Evolutionary conservation across 768 basidiomycete genomes (phyloP).

Genomic region (Trametes villosa): DNA sequence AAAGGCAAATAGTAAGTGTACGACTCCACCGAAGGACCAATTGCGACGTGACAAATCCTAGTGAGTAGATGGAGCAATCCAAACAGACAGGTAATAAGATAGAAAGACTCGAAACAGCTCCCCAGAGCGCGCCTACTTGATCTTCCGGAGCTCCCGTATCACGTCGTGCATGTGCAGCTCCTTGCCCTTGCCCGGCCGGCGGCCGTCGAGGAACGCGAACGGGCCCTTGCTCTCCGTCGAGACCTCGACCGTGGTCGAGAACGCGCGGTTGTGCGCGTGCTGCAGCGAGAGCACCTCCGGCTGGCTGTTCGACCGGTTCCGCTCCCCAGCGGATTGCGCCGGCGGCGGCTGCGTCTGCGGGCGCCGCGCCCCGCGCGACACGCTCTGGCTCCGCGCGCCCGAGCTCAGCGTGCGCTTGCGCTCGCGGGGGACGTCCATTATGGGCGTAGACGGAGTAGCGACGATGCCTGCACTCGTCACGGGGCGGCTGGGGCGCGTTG

Average conservation of each 20-base stretch:
- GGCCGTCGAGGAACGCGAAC: conserved; percentile 44
- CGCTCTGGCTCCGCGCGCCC: conserved; percentile 1
- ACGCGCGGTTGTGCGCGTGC: conserved; percentile 9
- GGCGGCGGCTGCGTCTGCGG: conserved; percentile 11
- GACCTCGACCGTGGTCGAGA: conserved; percentile 27
- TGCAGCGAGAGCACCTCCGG: conserved; percentile 4
- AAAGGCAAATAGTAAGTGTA: too few species aligned
- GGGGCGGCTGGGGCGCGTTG: conserved; percentile 4
- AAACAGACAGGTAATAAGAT: conserved; percentile 9
- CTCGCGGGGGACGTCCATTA: neutral
- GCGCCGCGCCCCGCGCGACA: conserved; percentile 1
- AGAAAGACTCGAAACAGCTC: neutral
- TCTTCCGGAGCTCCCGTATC: conserved; percentile 47
- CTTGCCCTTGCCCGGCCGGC: conserved; percentile 32
- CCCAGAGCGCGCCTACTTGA: conserved; percentile 32
- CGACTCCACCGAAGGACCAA: too few species aligned
- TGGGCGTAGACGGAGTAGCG: neutral
- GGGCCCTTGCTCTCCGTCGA: conserved; percentile 17
- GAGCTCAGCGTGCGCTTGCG: conserved; percentile 15
- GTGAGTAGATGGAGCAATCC: too few species aligned
- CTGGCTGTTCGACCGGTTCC: conserved; percentile 17
- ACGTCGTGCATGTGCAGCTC: conserved; percentile 47
- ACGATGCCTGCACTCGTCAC: conserved; percentile 6
- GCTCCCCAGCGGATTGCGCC: neutral
- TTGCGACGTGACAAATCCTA: too few species aligned